Percentiles rank a stretch among this genome's conserved stretches.
These are phyloP conservation scores for Gnaphalium uliginosum DNA, from an alignment of 129 eudicot species.

Conservation along the genomic window DNA sequence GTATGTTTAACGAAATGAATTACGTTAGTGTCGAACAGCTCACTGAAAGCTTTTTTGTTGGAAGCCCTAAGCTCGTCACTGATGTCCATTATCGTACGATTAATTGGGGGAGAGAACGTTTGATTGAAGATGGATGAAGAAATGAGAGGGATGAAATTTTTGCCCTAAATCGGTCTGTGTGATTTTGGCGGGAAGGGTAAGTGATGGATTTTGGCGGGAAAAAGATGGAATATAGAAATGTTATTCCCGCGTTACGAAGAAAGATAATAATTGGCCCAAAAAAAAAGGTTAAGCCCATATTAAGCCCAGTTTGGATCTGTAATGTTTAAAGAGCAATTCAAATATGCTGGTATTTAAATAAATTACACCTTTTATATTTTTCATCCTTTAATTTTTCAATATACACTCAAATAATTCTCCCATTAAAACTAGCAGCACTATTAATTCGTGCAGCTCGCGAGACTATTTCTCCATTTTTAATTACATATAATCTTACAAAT, in stretches of 20 bases:
- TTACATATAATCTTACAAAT: too few species aligned
- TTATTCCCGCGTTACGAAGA: not conserved
- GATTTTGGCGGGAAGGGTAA: conserved; percentile 38
- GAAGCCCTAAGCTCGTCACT: conserved; percentile 73
- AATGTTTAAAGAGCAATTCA: too few species aligned
- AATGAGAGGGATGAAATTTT: conserved; percentile 12
- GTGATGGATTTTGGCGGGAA: conserved; percentile 32
- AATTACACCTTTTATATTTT: too few species aligned
- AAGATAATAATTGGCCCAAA: not conserved
- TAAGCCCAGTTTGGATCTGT: not conserved
- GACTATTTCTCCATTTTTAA: too few species aligned
- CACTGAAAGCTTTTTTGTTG: conserved; percentile 75
- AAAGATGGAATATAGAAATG: not conserved
- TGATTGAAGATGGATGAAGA: conserved; percentile 5
- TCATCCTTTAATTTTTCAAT: too few species aligned
- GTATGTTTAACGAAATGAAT: too few species aligned
- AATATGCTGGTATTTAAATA: too few species aligned
- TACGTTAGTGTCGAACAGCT: conserved; percentile 75
- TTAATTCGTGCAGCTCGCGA: too few species aligned
- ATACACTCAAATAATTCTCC: too few species aligned
- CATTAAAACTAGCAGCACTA: too few species aligned
- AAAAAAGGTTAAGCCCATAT: not conserved
- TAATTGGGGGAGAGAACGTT: not conserved
- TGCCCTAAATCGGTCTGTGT: conserved; percentile 28
- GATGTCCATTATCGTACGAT: conserved; percentile 59